These are phyloP conservation scores for Metschnikowia cubensis DNA, from an alignment of 805 yeast species.

Conservation along the genomic window DNA sequence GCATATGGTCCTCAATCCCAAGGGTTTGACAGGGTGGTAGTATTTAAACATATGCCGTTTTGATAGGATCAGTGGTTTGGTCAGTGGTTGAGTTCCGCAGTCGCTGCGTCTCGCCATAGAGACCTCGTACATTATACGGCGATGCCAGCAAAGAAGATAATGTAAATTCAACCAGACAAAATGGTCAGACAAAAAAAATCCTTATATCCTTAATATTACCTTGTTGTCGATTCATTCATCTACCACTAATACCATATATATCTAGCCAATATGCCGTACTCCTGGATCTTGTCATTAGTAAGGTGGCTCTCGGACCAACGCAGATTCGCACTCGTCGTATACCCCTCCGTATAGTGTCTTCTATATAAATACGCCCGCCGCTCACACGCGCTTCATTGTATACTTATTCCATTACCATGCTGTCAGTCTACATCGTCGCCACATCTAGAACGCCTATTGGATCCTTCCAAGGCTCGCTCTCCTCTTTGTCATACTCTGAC, in stretches of 20 bases:
- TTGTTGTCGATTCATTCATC: no score
- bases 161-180: not conserved
- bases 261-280: not conserved
- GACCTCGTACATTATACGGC: not conserved
- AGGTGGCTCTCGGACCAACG: constrained; percentile 3
- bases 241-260: not conserved
- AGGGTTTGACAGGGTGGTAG: not conserved
- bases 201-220: not conserved
- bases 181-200: not conserved
- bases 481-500: constrained; percentile 75
- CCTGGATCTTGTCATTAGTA: not conserved
- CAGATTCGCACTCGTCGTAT: constrained; percentile 5
- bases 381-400: not conserved
- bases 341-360: constrained; percentile 1
- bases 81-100: not conserved
- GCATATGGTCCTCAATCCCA: not conserved
- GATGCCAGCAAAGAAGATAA: not conserved
- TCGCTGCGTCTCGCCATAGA: not conserved
- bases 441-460: constrained; percentile 96
- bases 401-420: constrained; percentile 4
- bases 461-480: constrained; percentile 80
- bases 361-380: constrained; percentile 2
- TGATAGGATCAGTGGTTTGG: not conserved
- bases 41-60: not conserved
- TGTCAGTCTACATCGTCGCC: constrained; percentile 79